A percentile compares a stretch with the other conserved stretches of the same genome.
phyloP scores from a whole-genome alignment of 495 filamentous ascomycete species.

The Polyplosphaeria fusca region DNA sequence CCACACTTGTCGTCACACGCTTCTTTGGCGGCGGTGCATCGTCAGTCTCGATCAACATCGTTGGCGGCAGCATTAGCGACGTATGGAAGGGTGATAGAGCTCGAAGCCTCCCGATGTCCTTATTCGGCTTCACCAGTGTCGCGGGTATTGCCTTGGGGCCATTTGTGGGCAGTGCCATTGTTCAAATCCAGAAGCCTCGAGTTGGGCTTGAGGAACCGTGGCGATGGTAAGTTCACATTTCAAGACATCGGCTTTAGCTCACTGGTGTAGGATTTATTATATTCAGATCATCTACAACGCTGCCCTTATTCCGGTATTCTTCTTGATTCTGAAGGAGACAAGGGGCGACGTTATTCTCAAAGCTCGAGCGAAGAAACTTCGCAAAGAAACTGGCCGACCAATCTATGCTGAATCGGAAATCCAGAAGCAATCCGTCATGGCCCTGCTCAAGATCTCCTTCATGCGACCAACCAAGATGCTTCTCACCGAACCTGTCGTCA shows the following conservation, averaged over 20 bases:
- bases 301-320: slow-evolving; percentile 16
- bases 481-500: slow-evolving; percentile 25
- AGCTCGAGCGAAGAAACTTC: slow-evolving; percentile 8
- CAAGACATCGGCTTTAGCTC: not conserved
- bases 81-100: slow-evolving; percentile 45
- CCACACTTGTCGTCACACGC: slow-evolving; percentile 18
- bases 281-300: slow-evolving; percentile 20
- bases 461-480: slow-evolving; percentile 21
- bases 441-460: slow-evolving; percentile 20
- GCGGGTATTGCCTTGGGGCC: slow-evolving; percentile 24
- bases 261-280: slow-evolving; percentile 10
- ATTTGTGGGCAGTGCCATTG: slow-evolving; percentile 16
- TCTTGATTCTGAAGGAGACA: slow-evolving; percentile 10
- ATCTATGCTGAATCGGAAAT: slow-evolving; percentile 43
- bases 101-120: slow-evolving; percentile 47
- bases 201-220: slow-evolving; percentile 5
- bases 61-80: slow-evolving; percentile 48
- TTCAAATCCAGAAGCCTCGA: slow-evolving; percentile 9
- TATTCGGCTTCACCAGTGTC: slow-evolving; percentile 41
- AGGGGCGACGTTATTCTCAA: slow-evolving; percentile 26
- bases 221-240: slow-evolving; percentile 10
- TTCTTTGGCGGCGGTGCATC: slow-evolving; percentile 37
- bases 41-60: slow-evolving; percentile 49
- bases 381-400: slow-evolving; percentile 34
- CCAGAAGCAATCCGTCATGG: not conserved